These are phyloP conservation scores for Plantago elongata DNA, from an alignment of 257 asterid species.

Conservation along the genomic window DNA sequence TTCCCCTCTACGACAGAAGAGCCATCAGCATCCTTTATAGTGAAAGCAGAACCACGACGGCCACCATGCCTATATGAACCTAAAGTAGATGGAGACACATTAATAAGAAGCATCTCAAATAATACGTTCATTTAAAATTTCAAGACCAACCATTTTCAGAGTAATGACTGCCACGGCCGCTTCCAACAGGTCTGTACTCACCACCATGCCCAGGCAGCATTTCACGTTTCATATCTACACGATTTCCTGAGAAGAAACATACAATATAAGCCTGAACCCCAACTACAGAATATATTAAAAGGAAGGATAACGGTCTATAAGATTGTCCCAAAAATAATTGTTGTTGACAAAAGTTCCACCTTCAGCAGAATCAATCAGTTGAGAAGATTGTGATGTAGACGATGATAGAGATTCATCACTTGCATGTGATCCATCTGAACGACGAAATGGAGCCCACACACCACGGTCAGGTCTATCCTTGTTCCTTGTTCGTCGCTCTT, in stretches of 20 bases:
- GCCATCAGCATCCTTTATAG: constrained; percentile 55
- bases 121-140: constrained; percentile 13
- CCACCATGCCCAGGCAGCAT: constrained; percentile 37
- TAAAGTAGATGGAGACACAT: constrained; percentile 27
- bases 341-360: constrained; percentile 32
- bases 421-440: constrained; percentile 64
- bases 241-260: constrained; percentile 38
- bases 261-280: constrained; percentile 5
- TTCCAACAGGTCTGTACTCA: constrained; percentile 44
- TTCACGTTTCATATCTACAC: constrained; percentile 45
- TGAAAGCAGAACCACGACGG: constrained; percentile 60
- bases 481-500: constrained; percentile 61
- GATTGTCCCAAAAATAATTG: constrained; percentile 13
- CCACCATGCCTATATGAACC: constrained; percentile 68
- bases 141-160: constrained; percentile 63
- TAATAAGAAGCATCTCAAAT: constrained; percentile 8
- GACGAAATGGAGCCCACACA: constrained; percentile 85
- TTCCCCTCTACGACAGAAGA: constrained; percentile 56
- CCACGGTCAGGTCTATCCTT: constrained; percentile 95
- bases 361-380: constrained; percentile 51
- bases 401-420: constrained; percentile 65
- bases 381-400: constrained; percentile 53
- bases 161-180: constrained; percentile 54
- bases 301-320: not conserved
- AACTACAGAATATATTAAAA: not conserved